Evolutionary conservation across 2,329 filamentous ascomycete species (phyloP), one percentile per base, ranked within the genome.

Genomic region (Ophiostoma tasmaniense): DNA sequence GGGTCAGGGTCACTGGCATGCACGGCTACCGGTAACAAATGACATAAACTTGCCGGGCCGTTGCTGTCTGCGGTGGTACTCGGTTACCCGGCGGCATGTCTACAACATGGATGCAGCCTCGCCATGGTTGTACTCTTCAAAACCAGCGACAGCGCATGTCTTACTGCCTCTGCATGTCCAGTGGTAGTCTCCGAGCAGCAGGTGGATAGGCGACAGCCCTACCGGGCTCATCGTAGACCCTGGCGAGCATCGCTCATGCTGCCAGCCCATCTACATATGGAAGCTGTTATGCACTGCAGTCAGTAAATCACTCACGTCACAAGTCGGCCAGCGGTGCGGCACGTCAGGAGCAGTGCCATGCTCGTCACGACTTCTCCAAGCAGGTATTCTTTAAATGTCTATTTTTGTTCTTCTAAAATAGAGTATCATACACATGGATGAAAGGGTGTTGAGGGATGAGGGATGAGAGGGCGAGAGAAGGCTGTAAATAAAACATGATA

Each of bases 391-490:
- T 61, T 61, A 33, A 28, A 61, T 7, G 55, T 61, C 55, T 61
- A 61, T 61, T 61, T 61, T 61, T 61, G 25, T 61, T 30, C 55
- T 28, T 61, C 55, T 33, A 30, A 61, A 61, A 61, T 61, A 61
- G 55, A 61, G 14, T 30, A 61, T 61, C 55, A 20, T 61, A 61
- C 55, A 61, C 17, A 13, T 61, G 4, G 52, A 45, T 45, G 42
- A 20, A 45, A 8, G 42, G 20, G 17, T 45, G 42, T n/a, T n/a
- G 42, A 45, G 55, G 25, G 17, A 20, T 52, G 50, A 25, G 52
- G n/a, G 33, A 6, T 33, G 33, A 25, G 55, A 61, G 25, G 55
- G 55, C 14, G 55, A 61, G 55, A 30, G 55, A 61, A 61, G 30
- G 55, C 25, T 61, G 55, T 30, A 30, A 61, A 61, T 61, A n/a